Percentiles rank a stretch among this genome's conserved stretches.
These are phyloP conservation scores for Annona squamosa DNA, from an alignment of 164 flowering plant species.

Conservation along the genomic window DNA sequence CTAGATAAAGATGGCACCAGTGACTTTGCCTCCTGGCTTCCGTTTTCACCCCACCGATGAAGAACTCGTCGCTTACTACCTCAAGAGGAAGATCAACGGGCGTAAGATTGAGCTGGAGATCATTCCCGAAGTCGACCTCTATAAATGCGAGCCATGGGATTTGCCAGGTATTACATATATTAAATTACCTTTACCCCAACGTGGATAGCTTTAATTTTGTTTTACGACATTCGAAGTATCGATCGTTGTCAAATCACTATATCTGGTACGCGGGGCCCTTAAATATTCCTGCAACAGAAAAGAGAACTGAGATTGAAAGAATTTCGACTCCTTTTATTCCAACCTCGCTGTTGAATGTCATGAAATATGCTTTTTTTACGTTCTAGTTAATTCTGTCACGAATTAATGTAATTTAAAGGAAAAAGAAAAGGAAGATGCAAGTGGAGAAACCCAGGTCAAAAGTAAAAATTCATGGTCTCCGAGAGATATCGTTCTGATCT, in stretches of 20 bases:
- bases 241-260: not conserved
- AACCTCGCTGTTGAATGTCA: not conserved
- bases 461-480: constrained; percentile 15
- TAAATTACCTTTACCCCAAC: not conserved
- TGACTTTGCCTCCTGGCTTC: constrained; percentile 31
- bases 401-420: not conserved
- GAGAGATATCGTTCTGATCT: constrained; percentile 8
- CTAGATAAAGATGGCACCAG: constrained; percentile 22
- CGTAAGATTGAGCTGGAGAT: constrained; percentile 29
- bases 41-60: constrained; percentile 35
- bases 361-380: not conserved
- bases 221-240: too few relatives aligned
- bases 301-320: too few relatives aligned
- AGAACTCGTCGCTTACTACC: constrained; percentile 31
- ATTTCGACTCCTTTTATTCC: not conserved
- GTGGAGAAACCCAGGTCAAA: constrained; percentile 6
- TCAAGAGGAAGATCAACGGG: constrained; percentile 30
- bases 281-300: not conserved
- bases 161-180: constrained; percentile 14
- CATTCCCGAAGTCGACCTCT: constrained; percentile 33
- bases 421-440: not conserved
- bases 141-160: constrained; percentile 32
- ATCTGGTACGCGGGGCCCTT: not conserved
- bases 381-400: not conserved
- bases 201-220: not conserved